These are phyloP conservation scores for Didymella pomorum DNA, from an alignment of 2,329 filamentous ascomycete species.

Conservation along the genomic window DNA sequence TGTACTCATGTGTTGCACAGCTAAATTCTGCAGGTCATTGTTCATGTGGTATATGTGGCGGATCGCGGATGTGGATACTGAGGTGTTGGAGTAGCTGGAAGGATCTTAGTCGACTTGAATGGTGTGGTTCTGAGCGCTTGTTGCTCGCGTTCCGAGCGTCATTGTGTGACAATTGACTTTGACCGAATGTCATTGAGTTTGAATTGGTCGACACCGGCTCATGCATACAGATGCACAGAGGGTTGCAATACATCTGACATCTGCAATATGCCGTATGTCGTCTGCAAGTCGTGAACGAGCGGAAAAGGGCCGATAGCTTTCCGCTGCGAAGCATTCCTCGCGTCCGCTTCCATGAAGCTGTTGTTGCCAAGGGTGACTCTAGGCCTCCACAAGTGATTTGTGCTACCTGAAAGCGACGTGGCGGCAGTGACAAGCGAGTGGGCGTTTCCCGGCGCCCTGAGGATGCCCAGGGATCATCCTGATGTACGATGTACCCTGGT, in stretches of 20 bases:
- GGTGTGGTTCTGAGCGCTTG: not conserved
- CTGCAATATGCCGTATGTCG: conserved; percentile 13
- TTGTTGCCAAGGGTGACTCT: not conserved
- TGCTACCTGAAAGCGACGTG: not conserved
- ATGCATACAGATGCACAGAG: conserved; percentile 15
- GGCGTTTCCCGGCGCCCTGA: not conserved
- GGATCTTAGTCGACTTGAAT: not conserved
- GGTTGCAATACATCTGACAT: conserved; percentile 26
- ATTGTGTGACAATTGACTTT: not conserved
- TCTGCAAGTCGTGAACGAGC: conserved; percentile 16
- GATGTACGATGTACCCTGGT: not conserved
- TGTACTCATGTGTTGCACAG: conserved; percentile 9
- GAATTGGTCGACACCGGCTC: not conserved
- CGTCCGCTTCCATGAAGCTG: conserved; percentile 1
- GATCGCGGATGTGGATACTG: conserved; percentile 78
- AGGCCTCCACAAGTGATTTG: not conserved
- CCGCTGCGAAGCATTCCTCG: conserved; percentile 18
- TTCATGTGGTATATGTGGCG: conserved; percentile 99
- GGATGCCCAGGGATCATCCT: not conserved
- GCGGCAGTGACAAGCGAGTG: not conserved
- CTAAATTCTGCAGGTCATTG: conserved; percentile 66
- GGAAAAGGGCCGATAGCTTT: conserved; percentile 8
- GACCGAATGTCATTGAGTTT: not conserved
- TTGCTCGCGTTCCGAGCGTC: not conserved
- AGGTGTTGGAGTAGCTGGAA: conserved; percentile 52